phyloP scores from a whole-genome alignment of 371 early-diverging fungal genomes.

The Coemansia sp. region DNA sequence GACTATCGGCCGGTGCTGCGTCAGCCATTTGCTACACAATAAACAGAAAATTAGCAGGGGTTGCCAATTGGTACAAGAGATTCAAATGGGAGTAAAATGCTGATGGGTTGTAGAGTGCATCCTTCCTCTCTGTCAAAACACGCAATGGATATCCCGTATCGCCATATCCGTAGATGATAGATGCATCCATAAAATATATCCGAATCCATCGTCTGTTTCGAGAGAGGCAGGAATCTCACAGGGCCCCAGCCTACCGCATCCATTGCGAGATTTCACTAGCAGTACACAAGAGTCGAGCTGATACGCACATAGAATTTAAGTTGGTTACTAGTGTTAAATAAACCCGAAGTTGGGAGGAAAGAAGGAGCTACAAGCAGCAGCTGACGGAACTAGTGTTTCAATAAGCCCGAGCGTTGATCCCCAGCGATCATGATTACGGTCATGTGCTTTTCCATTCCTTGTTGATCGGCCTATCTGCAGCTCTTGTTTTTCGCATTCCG shows the following conservation, averaged over 20 bases:
- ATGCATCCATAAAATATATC: not conserved
- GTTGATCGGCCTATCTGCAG: not conserved
- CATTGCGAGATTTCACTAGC: not conserved
- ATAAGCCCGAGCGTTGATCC: not conserved
- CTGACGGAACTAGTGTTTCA: not conserved
- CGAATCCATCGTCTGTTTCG: not conserved
- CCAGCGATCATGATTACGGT: not conserved
- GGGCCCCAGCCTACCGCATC: not conserved
- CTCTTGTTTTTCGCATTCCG: not conserved
- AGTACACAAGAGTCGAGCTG: not conserved
- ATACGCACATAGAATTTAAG: slow-evolving; percentile 40
- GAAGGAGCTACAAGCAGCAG: slow-evolving; percentile 5
- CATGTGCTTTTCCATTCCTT: no score
- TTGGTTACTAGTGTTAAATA: slow-evolving; percentile 15
- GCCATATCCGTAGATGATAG: not conserved
- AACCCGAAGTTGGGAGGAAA: slow-evolving; percentile 35
- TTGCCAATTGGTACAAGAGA: not conserved
- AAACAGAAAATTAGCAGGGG: not conserved
- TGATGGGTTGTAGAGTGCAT: not conserved
- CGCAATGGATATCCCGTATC: not conserved
- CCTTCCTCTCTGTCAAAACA: not conserved
- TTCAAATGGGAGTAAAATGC: not conserved
- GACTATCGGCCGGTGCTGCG: slow-evolving; percentile 76
- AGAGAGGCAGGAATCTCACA: not conserved
- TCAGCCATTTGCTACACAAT: slow-evolving; percentile 66